phyloP scores from a whole-genome alignment of 1,284 basidiomycete species.

The Moniliella sp. region DNA sequence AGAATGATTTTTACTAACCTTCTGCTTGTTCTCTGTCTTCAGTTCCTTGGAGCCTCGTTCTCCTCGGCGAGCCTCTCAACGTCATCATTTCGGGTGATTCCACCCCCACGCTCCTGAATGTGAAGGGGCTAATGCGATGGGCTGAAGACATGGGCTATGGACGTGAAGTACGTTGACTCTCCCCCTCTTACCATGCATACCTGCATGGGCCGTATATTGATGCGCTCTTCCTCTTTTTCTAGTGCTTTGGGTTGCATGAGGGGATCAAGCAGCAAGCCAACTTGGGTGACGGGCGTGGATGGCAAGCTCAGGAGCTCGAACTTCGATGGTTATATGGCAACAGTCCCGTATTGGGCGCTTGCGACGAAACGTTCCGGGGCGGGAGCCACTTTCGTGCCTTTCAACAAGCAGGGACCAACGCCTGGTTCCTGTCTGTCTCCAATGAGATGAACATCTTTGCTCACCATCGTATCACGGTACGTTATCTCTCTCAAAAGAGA shows the following conservation, averaged over 20 bases:
- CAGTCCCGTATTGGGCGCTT: constrained; percentile 13
- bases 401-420: constrained; percentile 15
- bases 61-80: constrained; percentile 25
- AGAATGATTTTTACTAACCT: too few species aligned
- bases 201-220: too few species aligned
- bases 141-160: too few species aligned
- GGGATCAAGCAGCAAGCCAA: constrained; percentile 24
- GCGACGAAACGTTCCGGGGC: constrained; percentile 18
- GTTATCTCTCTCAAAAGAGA: too few species aligned
- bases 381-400: constrained; percentile 29
- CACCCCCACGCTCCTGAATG: constrained; percentile 9
- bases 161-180: too few species aligned
- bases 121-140: constrained; percentile 14
- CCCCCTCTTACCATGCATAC: constrained; percentile 14
- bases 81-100: constrained; percentile 22
- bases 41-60: too few species aligned
- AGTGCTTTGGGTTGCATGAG: constrained; percentile 17
- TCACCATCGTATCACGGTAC: too few species aligned
- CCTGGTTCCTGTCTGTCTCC: constrained; percentile 24
- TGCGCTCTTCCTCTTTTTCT: too few species aligned
- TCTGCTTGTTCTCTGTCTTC: too few species aligned
- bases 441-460: too few species aligned
- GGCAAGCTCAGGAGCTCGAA: constrained; percentile 15
- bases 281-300: constrained; percentile 25
- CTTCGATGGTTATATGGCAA: constrained; percentile 19